These are phyloP conservation scores for Fraxinus velutina DNA, from an alignment of 305 asterid species.

Conservation along the genomic window DNA sequence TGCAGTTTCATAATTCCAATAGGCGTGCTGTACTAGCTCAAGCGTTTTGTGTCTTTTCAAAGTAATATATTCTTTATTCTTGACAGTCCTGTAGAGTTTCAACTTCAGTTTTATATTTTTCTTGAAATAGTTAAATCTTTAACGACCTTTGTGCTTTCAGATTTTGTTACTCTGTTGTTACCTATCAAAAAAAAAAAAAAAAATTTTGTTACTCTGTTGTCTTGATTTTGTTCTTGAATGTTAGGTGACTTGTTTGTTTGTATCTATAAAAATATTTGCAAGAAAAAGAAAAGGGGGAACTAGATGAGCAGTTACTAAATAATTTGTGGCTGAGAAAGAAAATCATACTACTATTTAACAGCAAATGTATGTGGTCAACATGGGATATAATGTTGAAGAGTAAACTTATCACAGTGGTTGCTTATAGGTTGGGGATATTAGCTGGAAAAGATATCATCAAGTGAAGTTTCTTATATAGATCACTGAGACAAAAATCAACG, in stretches of 20 bases:
- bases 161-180: background rate
- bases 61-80: background rate
- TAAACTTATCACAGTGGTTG: background rate
- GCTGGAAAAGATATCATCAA: background rate
- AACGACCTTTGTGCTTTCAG: background rate
- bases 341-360: background rate
- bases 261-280: background rate
- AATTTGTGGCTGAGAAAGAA: background rate
- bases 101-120: background rate
- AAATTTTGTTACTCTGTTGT: background rate
- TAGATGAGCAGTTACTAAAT: background rate
- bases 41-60: background rate
- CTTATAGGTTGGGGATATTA: background rate
- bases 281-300: background rate
- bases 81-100: background rate
- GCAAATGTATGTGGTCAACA: background rate
- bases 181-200: too few species aligned
- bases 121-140: background rate
- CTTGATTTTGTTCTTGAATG: background rate
- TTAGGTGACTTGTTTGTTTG: conserved; percentile 1
- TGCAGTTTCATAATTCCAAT: background rate
- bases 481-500: background rate
- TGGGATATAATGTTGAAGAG: background rate
- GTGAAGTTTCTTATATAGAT: background rate
- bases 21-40: background rate